Conservation (phyloP, 2,329 filamentous ascomycete species). For the Pyricularia pennisetigena region DNA sequence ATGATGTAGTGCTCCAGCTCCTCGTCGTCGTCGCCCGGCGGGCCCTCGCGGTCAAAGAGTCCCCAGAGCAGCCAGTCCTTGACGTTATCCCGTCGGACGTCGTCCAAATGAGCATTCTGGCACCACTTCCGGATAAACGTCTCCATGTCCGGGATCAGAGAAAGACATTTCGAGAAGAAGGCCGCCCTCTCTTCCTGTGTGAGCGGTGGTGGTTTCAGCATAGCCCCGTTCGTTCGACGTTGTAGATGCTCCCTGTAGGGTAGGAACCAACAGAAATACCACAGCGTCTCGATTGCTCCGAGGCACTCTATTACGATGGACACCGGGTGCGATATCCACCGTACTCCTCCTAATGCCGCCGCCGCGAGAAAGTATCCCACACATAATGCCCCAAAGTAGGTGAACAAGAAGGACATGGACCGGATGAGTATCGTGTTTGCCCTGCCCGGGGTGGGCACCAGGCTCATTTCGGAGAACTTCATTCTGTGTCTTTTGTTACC, state of each 20-base stretch:
- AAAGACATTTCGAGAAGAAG: constrained; percentile 6
- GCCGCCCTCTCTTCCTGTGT: constrained; percentile 8
- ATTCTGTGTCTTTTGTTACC: not conserved
- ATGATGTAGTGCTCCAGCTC: constrained; percentile 10
- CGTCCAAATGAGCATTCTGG: constrained; percentile 9
- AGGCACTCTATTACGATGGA: constrained; percentile 14
- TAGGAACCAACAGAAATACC: constrained; percentile 12
- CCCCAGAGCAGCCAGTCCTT: constrained; percentile 14
- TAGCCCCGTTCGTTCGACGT: not conserved
- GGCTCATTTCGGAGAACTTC: not conserved
- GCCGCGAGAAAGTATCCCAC: constrained; percentile 13
- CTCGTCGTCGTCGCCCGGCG: constrained; percentile 4
- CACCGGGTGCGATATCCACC: constrained; percentile 13
- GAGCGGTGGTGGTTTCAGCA: constrained; percentile 2
- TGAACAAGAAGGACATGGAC: not conserved
- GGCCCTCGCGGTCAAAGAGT: constrained; percentile 8
- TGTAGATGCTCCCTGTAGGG: constrained; percentile 10
- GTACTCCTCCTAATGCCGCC: constrained; percentile 11
- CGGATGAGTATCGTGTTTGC: not conserved
- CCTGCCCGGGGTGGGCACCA: not conserved
- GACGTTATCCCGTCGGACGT: constrained; percentile 12
- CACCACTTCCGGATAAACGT: constrained; percentile 11
- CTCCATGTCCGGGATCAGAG: constrained; percentile 8
- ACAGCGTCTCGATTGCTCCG: constrained; percentile 12
- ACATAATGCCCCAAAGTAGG: constrained; percentile 7